Evolutionary conservation across 164 flowering plant species (phyloP), one percentile per base, ranked within the genome.

Genomic region (Aristolochia contorta): DNA sequence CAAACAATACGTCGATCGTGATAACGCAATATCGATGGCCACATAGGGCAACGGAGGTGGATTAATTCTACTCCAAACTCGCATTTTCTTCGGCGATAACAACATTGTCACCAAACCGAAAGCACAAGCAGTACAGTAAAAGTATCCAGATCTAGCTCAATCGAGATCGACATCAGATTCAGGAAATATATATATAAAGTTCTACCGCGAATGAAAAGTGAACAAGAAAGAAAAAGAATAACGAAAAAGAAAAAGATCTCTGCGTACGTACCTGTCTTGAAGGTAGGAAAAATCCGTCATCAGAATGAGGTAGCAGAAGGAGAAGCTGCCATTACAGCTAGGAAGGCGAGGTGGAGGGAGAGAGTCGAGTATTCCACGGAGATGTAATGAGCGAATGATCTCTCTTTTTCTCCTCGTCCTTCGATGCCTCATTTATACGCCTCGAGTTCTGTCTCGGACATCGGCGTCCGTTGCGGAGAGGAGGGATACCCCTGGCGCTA

Each of bases 271-370:
- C 62, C 62, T 59, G 61, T 8, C 22, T 4, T 14, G 10, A 10
- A 30, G 20, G 47, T 15, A 8, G 47, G 33, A 14, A 23, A 23
- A 30, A 22, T 5, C 32, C 33, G 32, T 16, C 53, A 59, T 59
- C 62, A 59, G 51, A 24, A 24, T 25, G 30, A 46, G 47, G 51
- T 14, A 45, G n/a, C 18, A 59, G 24, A 50, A 59, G 52, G 47
- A 47, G 62, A 46, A 59, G 9, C 37, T 19, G 52, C 62, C 62
- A 59, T 59, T 47, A 18, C 0, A 59, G 51, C 51, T 59, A 52
- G 33, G 51, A 16, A n/a, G 13, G 45, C 18, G 46, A 16, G 0
- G 19, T n/a, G 14, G 32, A 56, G 46, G 19, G 59, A 56, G 21
- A 56, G 21, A 16, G 10, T 20, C 52, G 15, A 48, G 54, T n/a